phyloP scores from a whole-genome alignment of 345 rosid species.

The Psidium friedrichsthalianum region DNA sequence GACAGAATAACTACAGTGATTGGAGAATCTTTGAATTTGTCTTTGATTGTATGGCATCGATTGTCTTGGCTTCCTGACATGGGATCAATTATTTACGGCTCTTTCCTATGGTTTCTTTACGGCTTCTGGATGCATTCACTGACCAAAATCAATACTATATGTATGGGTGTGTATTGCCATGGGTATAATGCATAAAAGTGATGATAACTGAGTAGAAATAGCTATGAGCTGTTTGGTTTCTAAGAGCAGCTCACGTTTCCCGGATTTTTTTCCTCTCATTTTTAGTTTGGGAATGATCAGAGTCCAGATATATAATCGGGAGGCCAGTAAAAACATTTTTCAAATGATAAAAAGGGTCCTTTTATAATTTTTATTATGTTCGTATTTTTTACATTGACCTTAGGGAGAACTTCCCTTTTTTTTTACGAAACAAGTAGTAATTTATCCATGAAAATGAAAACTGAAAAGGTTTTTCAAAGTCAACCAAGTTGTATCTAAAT shows the following conservation, averaged over 20 bases:
- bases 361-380: neutral
- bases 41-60: neutral
- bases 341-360: neutral
- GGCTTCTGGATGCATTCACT: neutral
- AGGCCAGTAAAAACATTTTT: neutral
- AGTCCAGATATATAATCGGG: neutral
- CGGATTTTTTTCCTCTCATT: neutral
- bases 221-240: neutral
- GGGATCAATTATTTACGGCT: neutral
- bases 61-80: neutral
- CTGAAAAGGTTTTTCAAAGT: rapidly evolving
- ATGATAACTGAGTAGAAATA: neutral
- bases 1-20: neutral
- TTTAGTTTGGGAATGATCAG: neutral
- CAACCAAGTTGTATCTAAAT: neutral
- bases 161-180: neutral
- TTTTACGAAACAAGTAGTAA: neutral
- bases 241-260: neutral
- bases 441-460: neutral
- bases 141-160: neutral
- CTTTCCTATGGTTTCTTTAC: neutral
- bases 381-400: rapidly evolving
- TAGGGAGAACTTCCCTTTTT: neutral
- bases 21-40: neutral
- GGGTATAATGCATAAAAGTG: neutral